Conservation (phyloP, 1,139 yeast genomes). For the Lodderomyces margitis region DNA sequence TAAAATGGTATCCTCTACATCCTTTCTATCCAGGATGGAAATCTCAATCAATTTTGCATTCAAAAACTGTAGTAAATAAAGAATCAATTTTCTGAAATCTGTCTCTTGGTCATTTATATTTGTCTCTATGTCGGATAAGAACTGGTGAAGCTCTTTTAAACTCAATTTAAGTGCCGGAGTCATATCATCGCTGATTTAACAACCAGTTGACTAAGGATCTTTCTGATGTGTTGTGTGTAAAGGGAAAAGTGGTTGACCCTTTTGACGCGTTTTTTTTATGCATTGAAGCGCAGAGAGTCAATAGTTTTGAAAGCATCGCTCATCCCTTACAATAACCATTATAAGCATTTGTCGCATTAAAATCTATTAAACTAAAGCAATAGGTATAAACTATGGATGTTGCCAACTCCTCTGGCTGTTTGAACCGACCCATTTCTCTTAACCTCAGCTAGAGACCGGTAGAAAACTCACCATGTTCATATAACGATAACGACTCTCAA, state of each 20-base stretch:
- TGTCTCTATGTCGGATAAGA: constrained; percentile 35
- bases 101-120: constrained; percentile 35
- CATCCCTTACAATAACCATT: not conserved
- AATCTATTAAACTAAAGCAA: constrained; percentile 1
- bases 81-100: constrained; percentile 36
- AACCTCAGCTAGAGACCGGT: too few relatives aligned
- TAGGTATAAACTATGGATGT: not conserved
- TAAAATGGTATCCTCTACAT: constrained; percentile 7
- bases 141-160: constrained; percentile 28
- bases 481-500: too few relatives aligned
- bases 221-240: too few relatives aligned
- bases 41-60: constrained; percentile 20
- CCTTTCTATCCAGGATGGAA: not conserved
- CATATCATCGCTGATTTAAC: constrained; percentile 10
- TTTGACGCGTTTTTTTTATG: constrained; percentile 1
- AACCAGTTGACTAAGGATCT: not conserved
- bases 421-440: too few relatives aligned
- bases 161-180: constrained; percentile 17
- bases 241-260: too few relatives aligned
- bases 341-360: constrained; percentile 2
- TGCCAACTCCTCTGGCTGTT: not conserved
- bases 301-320: too few relatives aligned
- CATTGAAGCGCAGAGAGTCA: too few relatives aligned
- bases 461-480: too few relatives aligned
- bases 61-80: constrained; percentile 35